These are phyloP conservation scores for Amylostereum chailletii DNA, from an alignment of 1,284 basidiomycete species.

Conservation along the genomic window DNA sequence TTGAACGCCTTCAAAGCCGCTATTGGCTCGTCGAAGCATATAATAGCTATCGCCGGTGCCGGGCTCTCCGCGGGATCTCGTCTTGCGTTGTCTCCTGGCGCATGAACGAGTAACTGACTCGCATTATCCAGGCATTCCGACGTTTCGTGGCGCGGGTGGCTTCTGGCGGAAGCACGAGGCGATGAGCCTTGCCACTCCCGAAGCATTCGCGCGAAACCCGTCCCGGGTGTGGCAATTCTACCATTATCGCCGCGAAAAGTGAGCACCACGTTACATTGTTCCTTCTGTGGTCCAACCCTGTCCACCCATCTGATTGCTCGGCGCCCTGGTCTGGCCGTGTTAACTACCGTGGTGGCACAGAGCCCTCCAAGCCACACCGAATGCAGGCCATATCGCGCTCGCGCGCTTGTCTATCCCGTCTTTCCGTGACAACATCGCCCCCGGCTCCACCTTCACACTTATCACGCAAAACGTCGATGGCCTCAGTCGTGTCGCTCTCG, in stretches of 20 bases:
- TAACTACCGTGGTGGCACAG: slow-evolving; percentile 19
- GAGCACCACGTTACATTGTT: slow-evolving; percentile 9
- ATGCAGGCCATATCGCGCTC: slow-evolving; percentile 46
- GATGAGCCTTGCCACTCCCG: slow-evolving; percentile 46
- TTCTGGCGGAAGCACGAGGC: slow-evolving; percentile 54
- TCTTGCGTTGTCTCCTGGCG: slow-evolving; percentile 9
- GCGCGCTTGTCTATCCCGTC: slow-evolving; percentile 35
- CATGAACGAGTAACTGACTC: not conserved
- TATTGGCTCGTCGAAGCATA: slow-evolving; percentile 30
- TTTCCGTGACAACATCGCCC: slow-evolving; percentile 27
- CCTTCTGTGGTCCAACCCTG: not conserved
- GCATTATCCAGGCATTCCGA: slow-evolving; percentile 40
- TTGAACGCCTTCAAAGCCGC: slow-evolving; percentile 23
- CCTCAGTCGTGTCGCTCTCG: slow-evolving; percentile 34
- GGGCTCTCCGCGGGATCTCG: slow-evolving; percentile 52
- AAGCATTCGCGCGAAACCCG: slow-evolving; percentile 45
- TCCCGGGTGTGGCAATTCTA: slow-evolving; percentile 59
- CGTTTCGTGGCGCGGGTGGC: slow-evolving; percentile 52
- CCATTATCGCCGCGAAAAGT: slow-evolving; percentile 49
- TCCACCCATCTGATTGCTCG: not conserved
- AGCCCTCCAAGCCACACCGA: slow-evolving; percentile 40
- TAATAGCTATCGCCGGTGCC: slow-evolving; percentile 50
- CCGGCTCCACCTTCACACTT: slow-evolving; percentile 39
- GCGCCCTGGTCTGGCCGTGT: not conserved
- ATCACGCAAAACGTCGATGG: slow-evolving; percentile 67